A percentile compares a stretch with the other conserved stretches of the same genome.
Evolutionary conservation across 257 asterid species (phyloP).

Genomic region (Fraxinus pennsylvanica): DNA sequence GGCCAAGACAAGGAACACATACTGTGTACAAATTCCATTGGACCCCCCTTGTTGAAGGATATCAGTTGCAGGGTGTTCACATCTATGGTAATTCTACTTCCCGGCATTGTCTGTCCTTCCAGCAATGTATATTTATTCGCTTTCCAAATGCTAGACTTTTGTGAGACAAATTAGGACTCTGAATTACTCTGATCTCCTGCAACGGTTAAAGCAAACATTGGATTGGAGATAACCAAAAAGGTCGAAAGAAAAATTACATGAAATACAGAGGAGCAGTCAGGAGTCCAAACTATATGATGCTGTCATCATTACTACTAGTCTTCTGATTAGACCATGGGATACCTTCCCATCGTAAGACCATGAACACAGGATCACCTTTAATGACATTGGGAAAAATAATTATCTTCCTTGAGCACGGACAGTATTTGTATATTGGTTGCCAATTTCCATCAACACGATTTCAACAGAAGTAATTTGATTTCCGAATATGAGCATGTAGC

Average conservation of each 20-base stretch:
- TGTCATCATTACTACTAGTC: not conserved
- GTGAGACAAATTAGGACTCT: not conserved
- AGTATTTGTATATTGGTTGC: not conserved
- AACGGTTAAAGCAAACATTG: constrained; percentile 3
- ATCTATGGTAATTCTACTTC: not conserved
- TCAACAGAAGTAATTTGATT: not conserved
- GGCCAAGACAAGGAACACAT: not conserved
- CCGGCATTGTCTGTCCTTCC: constrained; percentile 6
- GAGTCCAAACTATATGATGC: not conserved
- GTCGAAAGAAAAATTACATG: not conserved
- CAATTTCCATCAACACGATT: not conserved
- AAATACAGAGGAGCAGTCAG: not conserved
- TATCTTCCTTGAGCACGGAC: not conserved
- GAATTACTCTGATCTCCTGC: constrained; percentile 34
- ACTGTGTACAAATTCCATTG: not conserved
- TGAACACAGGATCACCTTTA: not conserved
- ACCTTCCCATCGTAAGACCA: not conserved
- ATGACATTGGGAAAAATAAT: not conserved
- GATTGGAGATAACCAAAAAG: constrained; percentile 8
- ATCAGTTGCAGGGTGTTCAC: not conserved
- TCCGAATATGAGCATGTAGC: not conserved
- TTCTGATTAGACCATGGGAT: not conserved
- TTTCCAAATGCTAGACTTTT: not conserved
- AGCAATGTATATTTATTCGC: not conserved
- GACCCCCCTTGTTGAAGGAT: not conserved